Conservation (phyloP, 345 rosid species). For the Reutealis trisperma region DNA sequence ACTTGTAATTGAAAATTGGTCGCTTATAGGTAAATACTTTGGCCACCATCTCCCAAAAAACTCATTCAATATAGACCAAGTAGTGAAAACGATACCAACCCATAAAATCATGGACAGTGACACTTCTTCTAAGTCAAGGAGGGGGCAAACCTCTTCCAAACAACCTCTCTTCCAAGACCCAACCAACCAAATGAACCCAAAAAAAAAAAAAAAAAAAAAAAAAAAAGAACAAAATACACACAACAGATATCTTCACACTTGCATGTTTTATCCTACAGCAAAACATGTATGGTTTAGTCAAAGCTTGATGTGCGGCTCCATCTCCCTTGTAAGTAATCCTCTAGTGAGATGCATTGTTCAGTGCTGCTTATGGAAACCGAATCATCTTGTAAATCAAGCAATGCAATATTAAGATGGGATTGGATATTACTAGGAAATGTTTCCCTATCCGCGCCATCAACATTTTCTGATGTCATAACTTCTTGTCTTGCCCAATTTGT, state of each 20-base stretch:
- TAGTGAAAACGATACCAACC: no score
- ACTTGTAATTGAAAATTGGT: no score
- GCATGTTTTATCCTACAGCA: neutral
- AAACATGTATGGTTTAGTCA: conserved; percentile 33
- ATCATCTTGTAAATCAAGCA: conserved; percentile 79
- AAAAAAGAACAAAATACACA: conserved; percentile 20
- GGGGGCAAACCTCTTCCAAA: conserved; percentile 41
- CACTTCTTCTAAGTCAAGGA: conserved; percentile 33
- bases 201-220: neutral
- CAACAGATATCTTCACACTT: neutral
- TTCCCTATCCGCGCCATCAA: conserved; percentile 52
- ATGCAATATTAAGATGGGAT: conserved; percentile 80
- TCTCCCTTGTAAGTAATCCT: conserved; percentile 76
- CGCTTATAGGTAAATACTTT: no score
- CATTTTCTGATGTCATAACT: conserved; percentile 48
- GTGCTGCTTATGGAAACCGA: conserved; percentile 57
- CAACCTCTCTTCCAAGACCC: conserved; percentile 64
- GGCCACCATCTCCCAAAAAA: no score
- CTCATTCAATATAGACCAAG: no score
- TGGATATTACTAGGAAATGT: conserved; percentile 55
- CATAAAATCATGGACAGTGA: no score
- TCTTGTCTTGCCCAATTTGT: conserved; percentile 63
- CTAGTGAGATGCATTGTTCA: conserved; percentile 57
- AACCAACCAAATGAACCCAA: no score
- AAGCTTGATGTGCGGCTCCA: conserved; percentile 84